phyloP scores from a whole-genome alignment of 225 moss, liverwort and hornwort genomes.

The Sphagnum tenellum region DNA sequence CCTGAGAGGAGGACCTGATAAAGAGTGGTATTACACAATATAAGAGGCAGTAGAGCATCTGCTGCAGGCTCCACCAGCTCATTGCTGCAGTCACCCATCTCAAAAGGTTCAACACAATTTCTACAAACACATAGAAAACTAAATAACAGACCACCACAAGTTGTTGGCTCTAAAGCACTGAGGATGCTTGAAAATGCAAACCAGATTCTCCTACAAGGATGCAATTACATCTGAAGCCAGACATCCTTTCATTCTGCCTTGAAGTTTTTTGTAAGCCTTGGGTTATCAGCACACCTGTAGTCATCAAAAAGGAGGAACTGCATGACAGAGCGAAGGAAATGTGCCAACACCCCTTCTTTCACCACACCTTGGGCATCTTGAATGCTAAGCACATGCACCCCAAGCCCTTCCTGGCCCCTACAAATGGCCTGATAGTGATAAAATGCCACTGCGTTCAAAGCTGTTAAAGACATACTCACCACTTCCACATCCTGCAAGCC shows the following conservation, averaged over 20 bases:
- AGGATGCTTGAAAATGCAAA: no score
- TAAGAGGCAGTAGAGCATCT: conserved; percentile 85
- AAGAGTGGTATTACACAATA: conserved; percentile 79
- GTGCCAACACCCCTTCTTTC: conserved; percentile 85
- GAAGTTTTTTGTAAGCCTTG: no score
- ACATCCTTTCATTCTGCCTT: no score
- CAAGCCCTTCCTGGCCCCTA: conserved; percentile 89
- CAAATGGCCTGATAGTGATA: conserved; percentile 97
- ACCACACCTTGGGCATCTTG: conserved; percentile 55
- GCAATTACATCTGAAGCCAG: no score
- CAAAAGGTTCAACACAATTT: neutral
- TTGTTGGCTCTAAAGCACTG: no score
- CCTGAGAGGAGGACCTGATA: conserved; percentile 57
- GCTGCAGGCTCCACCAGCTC: conserved; percentile 98
- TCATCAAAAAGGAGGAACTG: conserved; percentile 97
- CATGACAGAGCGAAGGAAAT: conserved; percentile 90
- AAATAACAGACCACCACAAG: neutral
- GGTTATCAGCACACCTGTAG: conserved; percentile 52
- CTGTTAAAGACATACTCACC: conserved; percentile 96
- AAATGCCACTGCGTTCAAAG: conserved; percentile 96
- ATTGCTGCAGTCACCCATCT: conserved; percentile 46
- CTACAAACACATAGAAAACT: neutral
- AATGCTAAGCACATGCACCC: conserved; percentile 60
- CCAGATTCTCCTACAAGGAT: no score
- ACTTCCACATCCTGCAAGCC: conserved; percentile 92